Evolutionary conservation across 768 basidiomycete species (phyloP), one percentile per base, ranked within the genome.

Genomic region (Phylloporus sp.): DNA sequence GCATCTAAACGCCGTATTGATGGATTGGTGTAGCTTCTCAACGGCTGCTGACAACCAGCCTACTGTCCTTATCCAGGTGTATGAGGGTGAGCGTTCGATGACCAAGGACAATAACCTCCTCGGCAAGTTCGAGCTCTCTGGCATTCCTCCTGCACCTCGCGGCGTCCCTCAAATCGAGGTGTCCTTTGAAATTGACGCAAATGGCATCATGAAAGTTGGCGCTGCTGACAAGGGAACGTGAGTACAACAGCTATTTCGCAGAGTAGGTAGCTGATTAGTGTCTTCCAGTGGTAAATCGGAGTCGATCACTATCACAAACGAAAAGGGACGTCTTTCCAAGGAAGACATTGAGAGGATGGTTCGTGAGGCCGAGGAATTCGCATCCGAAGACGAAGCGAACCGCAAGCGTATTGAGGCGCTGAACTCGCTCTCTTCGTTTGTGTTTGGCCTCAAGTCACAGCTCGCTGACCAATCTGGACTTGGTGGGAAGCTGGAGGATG

Each of bases 101-200:
- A 97, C 95, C 59, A 95, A 95, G 84, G 95, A 97, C 76, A 97
- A 97, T 82, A 95, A 97, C 76, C 85, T 88, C 45, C 88, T 98
- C 60, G 95, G 95, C 74, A 94, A 94, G 71, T 97, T 97, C 70
- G 94, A 97, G 73, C 84, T 97, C 34, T 87, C 82, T 40, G 68
- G 90, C 53, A 97, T 98, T 55, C 94, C 95, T 28, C 93, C 95
- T 35, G 89, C 95, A 2, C 95, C 95, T 59, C 91, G 95, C 56
- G 95, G 95, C 68, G 91, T 94, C 46, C 95, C 95, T 65, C 95
- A 97, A 59, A 95, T 98, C 49, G 95, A 97, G 72, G 95, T 97
- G 46, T 86, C 88, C 15, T 97, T 98, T 67, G 93, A 95, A 74
- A 88, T 95, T 64, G 93, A 94, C 59, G 88, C 91, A 65, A 91